Percentiles rank a stretch among this genome's conserved stretches.
Evolutionary conservation across 2,329 filamentous ascomycete species (phyloP).

Genomic region (Aureobasidium leucospermi): DNA sequence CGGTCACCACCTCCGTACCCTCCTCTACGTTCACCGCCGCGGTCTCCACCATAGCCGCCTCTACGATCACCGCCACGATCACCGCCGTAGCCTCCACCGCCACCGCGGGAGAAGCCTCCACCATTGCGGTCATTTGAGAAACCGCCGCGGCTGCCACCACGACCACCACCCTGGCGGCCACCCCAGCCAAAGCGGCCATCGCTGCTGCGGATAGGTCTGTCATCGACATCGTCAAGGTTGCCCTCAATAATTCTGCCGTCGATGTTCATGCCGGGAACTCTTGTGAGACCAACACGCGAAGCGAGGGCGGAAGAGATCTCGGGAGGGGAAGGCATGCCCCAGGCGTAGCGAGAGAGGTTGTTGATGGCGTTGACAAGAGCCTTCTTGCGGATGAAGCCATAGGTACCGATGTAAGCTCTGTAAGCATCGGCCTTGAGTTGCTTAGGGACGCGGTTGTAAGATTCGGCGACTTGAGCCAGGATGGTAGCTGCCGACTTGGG

Average conservation of each 20-base stretch:
- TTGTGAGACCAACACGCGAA: constrained; percentile 22
- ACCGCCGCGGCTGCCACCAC: not conserved
- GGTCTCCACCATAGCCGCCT: not conserved
- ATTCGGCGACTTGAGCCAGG: constrained; percentile 35
- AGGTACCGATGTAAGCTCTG: constrained; percentile 50
- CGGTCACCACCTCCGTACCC: constrained; percentile 17
- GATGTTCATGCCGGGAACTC: constrained; percentile 26
- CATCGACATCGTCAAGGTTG: constrained; percentile 16
- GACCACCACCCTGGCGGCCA: not conserved
- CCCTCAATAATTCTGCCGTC: constrained; percentile 1
- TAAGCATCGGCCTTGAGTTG: constrained; percentile 46
- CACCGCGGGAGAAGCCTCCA: constrained; percentile 8
- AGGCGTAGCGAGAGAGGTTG: constrained; percentile 43
- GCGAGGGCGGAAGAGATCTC: constrained; percentile 25
- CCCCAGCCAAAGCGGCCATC: constrained; percentile 9
- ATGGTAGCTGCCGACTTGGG: constrained; percentile 36
- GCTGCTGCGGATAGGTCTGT: constrained; percentile 19
- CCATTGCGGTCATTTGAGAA: constrained; percentile 9
- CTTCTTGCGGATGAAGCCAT: constrained; percentile 32
- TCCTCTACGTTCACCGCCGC: not conserved
- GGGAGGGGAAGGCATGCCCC: constrained; percentile 48
- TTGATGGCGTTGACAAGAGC: constrained; percentile 46
- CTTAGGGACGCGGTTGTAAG: constrained; percentile 37
- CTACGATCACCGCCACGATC: constrained; percentile 12
- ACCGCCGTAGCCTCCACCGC: constrained; percentile 10